Evolutionary conservation across 768 basidiomycete species (phyloP), one percentile per base, ranked within the genome.

Genomic region (Gautieria morchelliformis): DNA sequence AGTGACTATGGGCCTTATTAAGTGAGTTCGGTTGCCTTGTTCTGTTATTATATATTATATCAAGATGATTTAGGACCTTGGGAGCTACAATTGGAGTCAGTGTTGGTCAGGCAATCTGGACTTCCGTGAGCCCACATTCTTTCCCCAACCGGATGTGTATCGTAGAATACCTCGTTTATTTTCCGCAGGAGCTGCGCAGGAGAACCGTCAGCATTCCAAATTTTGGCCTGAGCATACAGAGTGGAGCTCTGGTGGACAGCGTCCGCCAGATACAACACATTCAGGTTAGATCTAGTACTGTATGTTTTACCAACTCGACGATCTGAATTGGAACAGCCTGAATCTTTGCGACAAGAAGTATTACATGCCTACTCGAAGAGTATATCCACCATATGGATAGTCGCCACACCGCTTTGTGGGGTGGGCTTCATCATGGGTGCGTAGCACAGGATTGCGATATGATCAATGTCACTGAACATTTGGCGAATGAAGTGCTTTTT

Each of bases 31-130:
- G 17, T 40, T 9, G 17, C 17, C 39, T 83, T 66, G n/a, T n/a
- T n/a, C 33, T 69, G 55, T n/a, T n/a, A 5, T 32, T 35, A 50
- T 27, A 39, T 14, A 27, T 9, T 17, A 87, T 12, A 80, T 91
- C 56, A 75, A 88, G 0, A 64, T 88, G 44, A 85, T 87, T n/a
- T 83, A 89, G 62, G 80, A 83, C 3, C 82, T 89, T 59, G 84
- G 83, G 58, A 68, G 81, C 58, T 7, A 39, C 53, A 9, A 17
- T 40, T 9, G 39, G 1, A 82, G n/a, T n/a, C n/a, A n/a, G n/a
- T n/a, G n/a, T n/a, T n/a, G n/a, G n/a, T n/a, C n/a, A n/a, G n/a
- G n/a, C n/a, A n/a, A n/a, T n/a, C n/a, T n/a, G n/a, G n/a, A n/a
- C n/a, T n/a, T n/a, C n/a, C n/a, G n/a, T n/a, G 79, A 40, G 39